These are phyloP conservation scores for Ophiostoma tasmaniense DNA, from an alignment of 2,329 filamentous ascomycete species.

Conservation along the genomic window DNA sequence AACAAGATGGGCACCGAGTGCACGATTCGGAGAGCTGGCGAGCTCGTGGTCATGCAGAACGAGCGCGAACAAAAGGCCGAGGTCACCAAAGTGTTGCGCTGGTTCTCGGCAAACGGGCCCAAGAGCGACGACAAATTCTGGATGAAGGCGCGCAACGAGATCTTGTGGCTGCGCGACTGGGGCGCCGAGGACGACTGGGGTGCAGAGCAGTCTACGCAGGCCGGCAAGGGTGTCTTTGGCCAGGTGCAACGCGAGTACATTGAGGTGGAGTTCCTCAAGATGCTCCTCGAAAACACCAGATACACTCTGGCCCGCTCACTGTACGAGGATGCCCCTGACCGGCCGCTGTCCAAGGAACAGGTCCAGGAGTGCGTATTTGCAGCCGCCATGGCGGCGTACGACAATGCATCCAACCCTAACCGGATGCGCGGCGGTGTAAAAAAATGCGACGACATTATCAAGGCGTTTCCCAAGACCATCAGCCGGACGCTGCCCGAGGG, in stretches of 20 bases:
- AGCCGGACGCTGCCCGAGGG: conserved; percentile 41
- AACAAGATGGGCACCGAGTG: conserved; percentile 39
- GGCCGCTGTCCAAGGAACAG: conserved; percentile 39
- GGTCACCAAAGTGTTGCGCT: conserved; percentile 50
- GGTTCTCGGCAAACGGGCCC: conserved; percentile 39
- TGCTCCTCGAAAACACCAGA: conserved; percentile 51
- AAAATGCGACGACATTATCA: conserved; percentile 64
- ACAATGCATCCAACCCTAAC: conserved; percentile 76
- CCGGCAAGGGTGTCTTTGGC: conserved; percentile 46
- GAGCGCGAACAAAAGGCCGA: conserved; percentile 55
- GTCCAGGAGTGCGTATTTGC: conserved; percentile 54
- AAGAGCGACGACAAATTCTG: conserved; percentile 57
- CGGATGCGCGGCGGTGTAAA: conserved; percentile 67
- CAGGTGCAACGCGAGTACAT: conserved; percentile 52
- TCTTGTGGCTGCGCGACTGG: conserved; percentile 70
- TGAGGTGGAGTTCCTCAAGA: conserved; percentile 63
- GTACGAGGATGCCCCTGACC: conserved; percentile 44
- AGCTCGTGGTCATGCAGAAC: conserved; percentile 56
- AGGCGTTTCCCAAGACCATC: conserved; percentile 54
- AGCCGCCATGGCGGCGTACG: conserved; percentile 62
- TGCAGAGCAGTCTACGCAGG: conserved; percentile 3
- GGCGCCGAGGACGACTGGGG: conserved; percentile 41
- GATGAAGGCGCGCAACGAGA: conserved; percentile 51
- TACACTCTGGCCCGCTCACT: conserved; percentile 56
- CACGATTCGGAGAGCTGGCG: conserved; percentile 47